Evolutionary conservation across 176 grass and related monocot genomes (phyloP), one percentile per base, ranked within the genome.

Genomic region (Cenchrus fungigraminus): DNA sequence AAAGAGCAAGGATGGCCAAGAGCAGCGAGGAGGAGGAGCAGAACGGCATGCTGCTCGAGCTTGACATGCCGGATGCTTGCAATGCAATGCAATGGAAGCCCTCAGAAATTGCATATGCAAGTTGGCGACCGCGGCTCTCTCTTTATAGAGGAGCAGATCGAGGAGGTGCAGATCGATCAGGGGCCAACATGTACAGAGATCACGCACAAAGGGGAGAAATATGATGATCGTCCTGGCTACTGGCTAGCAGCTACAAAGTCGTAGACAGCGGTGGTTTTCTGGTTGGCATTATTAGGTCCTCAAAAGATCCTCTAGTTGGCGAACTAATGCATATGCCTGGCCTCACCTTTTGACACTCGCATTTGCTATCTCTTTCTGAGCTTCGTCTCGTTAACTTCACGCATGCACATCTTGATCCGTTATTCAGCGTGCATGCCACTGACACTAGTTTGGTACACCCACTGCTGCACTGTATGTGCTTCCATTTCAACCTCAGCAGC

Each of bases 231-330:
- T 16, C 20, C 25, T 19, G n/a, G 12, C 4, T 17, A 15, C 22
- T 72, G 8, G 44, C 9, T 50, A 50, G 47, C 8, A n/a, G 28
- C 73, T 75, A 54, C 73, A 56, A 56, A 40, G 73, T 55, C 51
- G 37, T 22, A 45, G 22, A 19, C 57, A 46, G 12, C 17, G 32
- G 46, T 77, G 65, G 77, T 50, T 80, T 85, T 83, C 31, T 78
- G 43, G 64, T 83, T 89, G 80, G 82, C 49, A 65, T 80, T 78
- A 78, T 87, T 89, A 87, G 81, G 85, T 71, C 88, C 53, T 74
- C 10, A 54, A 47, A 55, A 72, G 20, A 34, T 66, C n/a, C 58
- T 73, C 0, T 3, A 65, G 45, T 4, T 45, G 63, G 2, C 13
- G 11, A 49, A 45, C 57, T 6, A 55, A 76, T 42, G 40, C 25